phyloP scores from a whole-genome alignment of 805 yeast species.

The Pichia heedii region DNA sequence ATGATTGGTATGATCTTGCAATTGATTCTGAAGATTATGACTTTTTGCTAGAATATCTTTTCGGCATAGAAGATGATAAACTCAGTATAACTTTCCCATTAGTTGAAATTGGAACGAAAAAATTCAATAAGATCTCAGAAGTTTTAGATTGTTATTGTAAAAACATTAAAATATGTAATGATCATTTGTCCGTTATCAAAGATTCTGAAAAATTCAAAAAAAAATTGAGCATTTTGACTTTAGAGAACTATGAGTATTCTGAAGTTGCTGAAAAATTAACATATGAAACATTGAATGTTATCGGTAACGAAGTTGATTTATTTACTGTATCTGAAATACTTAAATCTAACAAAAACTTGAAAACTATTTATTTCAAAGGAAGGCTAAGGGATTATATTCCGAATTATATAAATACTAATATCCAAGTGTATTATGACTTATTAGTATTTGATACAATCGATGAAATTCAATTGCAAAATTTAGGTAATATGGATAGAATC shows the following conservation, averaged over 20 bases:
- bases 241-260: constrained; percentile 12
- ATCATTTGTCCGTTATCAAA: constrained; percentile 9
- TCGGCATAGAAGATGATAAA: neutral
- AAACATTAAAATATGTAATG: constrained; percentile 8
- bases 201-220: constrained; percentile 3
- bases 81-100: constrained; percentile 6
- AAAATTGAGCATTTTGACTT: constrained; percentile 7
- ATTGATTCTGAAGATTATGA: constrained; percentile 9
- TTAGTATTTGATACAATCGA: constrained; percentile 7
- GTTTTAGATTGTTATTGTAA: constrained; percentile 7
- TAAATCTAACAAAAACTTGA: neutral
- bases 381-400: constrained; percentile 5
- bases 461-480: neutral
- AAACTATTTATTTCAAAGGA: constrained; percentile 9
- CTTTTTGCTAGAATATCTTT: constrained; percentile 7
- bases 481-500: constrained; percentile 1
- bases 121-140: constrained; percentile 8
- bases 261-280: constrained; percentile 7
- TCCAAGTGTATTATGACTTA: constrained; percentile 5
- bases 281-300: constrained; percentile 8
- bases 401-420: neutral
- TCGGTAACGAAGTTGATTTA: constrained; percentile 11
- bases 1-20: constrained; percentile 5
- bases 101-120: constrained; percentile 11
- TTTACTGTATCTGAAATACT: constrained; percentile 3